A percentile compares a stretch with the other conserved stretches of the same genome.
phyloP scores from a whole-genome alignment of 371 early-diverging fungal genomes.

The Fennellomyces sp. region DNA sequence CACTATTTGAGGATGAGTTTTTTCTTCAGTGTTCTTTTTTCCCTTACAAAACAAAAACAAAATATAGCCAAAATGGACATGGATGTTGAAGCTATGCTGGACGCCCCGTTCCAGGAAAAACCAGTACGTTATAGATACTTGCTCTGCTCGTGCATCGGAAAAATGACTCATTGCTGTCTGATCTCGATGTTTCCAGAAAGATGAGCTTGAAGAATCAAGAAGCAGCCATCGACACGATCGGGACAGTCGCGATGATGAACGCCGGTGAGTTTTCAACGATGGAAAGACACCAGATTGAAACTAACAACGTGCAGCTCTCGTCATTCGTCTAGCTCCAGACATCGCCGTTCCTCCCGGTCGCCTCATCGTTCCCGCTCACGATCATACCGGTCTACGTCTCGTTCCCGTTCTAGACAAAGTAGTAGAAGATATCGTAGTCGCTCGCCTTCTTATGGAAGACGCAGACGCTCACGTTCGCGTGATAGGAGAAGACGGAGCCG shows the following conservation, averaged over 20 bases:
- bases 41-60: background rate
- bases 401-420: conserved; percentile 52
- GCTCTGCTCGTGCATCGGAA: background rate
- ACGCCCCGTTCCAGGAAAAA: conserved; percentile 83
- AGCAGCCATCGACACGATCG: conserved; percentile 8
- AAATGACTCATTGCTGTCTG: background rate
- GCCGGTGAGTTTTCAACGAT: background rate
- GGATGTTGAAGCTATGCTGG: conserved; percentile 86
- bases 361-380: conserved; percentile 45
- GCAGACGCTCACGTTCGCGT: conserved; percentile 41
- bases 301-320: too few relatives aligned
- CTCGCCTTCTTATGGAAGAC: conserved; percentile 22
- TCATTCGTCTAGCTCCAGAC: conserved; percentile 26
- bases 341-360: conserved; percentile 40
- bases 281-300: background rate
- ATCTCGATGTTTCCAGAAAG: background rate
- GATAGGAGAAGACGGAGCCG: conserved; percentile 40
- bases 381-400: conserved; percentile 51
- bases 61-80: conserved; percentile 34
- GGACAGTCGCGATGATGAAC: background rate
- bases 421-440: conserved; percentile 44
- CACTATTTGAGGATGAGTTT: too few relatives aligned
- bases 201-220: background rate
- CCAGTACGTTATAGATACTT: conserved; percentile 21
- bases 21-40: background rate